Percentiles rank a stretch among this genome's conserved stretches.
These are phyloP conservation scores for Mallotus repandus DNA, from an alignment of 441 rosid genomes.

Conservation along the genomic window DNA sequence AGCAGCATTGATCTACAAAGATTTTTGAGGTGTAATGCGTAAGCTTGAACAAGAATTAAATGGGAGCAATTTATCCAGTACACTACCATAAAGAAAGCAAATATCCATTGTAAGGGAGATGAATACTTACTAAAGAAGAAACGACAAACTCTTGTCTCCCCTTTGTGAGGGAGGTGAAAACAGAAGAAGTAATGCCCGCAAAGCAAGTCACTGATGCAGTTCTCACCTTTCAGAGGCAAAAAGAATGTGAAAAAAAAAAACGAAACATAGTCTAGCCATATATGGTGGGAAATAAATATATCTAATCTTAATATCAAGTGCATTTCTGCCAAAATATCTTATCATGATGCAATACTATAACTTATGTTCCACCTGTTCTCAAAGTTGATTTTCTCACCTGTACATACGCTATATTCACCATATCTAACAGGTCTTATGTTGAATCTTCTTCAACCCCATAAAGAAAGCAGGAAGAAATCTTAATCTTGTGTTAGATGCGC, in stretches of 20 bases:
- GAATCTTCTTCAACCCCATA: background rate
- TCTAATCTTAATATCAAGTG: slow-evolving; percentile 8
- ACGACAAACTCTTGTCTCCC: slow-evolving; percentile 60
- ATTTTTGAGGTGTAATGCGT: slow-evolving; percentile 22
- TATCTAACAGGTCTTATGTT: background rate
- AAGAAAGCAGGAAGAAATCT: background rate
- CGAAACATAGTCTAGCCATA: slow-evolving; percentile 15
- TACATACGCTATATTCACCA: background rate
- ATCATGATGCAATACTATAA: background rate
- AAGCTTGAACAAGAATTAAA: slow-evolving; percentile 9
- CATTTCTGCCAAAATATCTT: background rate
- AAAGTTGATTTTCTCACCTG: background rate
- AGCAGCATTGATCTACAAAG: slow-evolving; percentile 62
- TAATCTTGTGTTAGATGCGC: background rate
- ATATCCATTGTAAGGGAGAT: too few relatives aligned
- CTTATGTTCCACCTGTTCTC: background rate
- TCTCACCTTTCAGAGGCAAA: slow-evolving; percentile 65
- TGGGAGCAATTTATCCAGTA: background rate
- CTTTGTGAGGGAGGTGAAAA: slow-evolving; percentile 54
- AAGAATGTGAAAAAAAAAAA: slow-evolving; percentile 10
- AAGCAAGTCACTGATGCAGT: slow-evolving; percentile 82
- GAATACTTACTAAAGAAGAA: slow-evolving; percentile 62
- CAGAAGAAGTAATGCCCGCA: slow-evolving; percentile 87
- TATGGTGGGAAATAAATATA: slow-evolving; percentile 2
- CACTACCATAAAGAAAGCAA: slow-evolving; percentile 9